phyloP scores from a whole-genome alignment of 2,329 filamentous ascomycete genomes.

The Cordyceps cateniannulata region DNA sequence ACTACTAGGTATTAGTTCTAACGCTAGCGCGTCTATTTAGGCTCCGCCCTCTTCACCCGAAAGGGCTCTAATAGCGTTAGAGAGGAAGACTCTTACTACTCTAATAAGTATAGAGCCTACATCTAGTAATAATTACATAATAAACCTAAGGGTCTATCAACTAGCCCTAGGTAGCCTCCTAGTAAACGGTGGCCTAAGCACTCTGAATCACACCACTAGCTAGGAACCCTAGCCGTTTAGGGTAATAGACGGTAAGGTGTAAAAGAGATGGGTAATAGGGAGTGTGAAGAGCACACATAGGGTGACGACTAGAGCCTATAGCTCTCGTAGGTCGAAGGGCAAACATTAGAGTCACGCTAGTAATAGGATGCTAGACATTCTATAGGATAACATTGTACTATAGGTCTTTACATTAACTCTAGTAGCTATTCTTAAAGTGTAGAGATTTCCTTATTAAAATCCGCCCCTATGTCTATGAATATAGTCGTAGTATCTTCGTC shows the following conservation, averaged over 20 bases:
- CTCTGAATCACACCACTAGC: neutral
- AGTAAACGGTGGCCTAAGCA: neutral
- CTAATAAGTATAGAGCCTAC: neutral
- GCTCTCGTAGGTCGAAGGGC: neutral
- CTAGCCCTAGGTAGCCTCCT: neutral
- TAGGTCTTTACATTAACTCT: neutral
- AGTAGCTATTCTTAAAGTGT: neutral
- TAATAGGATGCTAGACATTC: neutral
- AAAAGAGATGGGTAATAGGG: neutral
- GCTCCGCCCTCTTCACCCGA: neutral
- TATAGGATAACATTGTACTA: neutral
- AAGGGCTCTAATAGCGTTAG: neutral
- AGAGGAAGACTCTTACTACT: neutral
- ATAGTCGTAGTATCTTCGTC: neutral
- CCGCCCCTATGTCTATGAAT: neutral
- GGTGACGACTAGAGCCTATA: neutral
- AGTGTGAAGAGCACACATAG: neutral
- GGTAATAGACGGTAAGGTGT: neutral
- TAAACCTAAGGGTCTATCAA: neutral
- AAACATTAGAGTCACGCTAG: neutral
- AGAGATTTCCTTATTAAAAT: neutral
- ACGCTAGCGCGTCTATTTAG: neutral
- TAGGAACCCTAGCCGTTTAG: neutral
- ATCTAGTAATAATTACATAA: neutral
- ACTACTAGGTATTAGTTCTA: neutral